Conservation (phyloP, 140 eudicot species). For the Erigeron philadelphicus region DNA sequence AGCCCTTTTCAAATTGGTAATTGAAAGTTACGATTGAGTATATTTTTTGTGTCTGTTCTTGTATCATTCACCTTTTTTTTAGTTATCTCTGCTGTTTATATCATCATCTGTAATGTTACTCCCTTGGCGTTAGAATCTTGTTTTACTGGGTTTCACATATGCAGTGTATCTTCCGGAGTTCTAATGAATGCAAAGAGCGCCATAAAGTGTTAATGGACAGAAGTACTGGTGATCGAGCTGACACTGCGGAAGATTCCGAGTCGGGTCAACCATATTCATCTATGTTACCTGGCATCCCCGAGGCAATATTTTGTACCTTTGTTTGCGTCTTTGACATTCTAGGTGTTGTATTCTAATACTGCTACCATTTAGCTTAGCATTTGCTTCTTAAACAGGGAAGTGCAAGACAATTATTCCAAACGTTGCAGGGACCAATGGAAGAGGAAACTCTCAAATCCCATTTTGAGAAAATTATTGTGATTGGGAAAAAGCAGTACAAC, state of each 20-base stretch:
- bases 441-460: slow-evolving; percentile 64
- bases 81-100: neutral
- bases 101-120: neutral
- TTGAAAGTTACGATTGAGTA: neutral
- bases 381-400: slow-evolving; percentile 53
- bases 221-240: slow-evolving; percentile 70
- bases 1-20: neutral
- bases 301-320: slow-evolving; percentile 37
- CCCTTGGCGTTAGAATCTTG: neutral
- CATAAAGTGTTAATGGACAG: slow-evolving; percentile 64
- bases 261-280: slow-evolving; percentile 78
- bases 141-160: slow-evolving; percentile 18
- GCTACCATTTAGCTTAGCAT: slow-evolving; percentile 12
- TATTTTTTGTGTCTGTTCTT: slow-evolving; percentile 1
- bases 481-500: slow-evolving; percentile 40
- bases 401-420: slow-evolving; percentile 74
- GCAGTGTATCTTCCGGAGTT: slow-evolving; percentile 61
- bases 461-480: slow-evolving; percentile 51
- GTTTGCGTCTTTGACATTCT: slow-evolving; percentile 10
- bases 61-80: slow-evolving; percentile 1
- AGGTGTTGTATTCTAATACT: neutral
- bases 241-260: slow-evolving; percentile 82
- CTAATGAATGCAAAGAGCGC: slow-evolving; percentile 78
- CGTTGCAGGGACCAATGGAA: slow-evolving; percentile 70
- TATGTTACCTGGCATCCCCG: slow-evolving; percentile 87